phyloP scores from a whole-genome alignment of 2,329 filamentous ascomycete species.

The Aspergillus sclerotialis region DNA sequence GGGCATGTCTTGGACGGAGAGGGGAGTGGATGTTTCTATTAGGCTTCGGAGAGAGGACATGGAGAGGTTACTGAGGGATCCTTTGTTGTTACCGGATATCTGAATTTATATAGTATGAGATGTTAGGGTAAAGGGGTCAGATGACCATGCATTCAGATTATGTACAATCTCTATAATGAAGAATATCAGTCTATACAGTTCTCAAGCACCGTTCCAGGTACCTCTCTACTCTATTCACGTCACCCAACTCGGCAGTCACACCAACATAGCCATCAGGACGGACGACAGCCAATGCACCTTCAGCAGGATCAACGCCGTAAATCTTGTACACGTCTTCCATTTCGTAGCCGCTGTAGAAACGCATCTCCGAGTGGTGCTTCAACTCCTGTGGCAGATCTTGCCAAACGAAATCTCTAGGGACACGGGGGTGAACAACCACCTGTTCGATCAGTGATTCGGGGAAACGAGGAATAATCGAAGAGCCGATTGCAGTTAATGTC shows the following conservation, averaged over 20 bases:
- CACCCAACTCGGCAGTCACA: conserved; percentile 17
- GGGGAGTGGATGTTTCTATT: too few relatives aligned
- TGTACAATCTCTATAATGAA: too few relatives aligned
- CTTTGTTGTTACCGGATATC: too few relatives aligned
- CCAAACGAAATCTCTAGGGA: conserved; percentile 24
- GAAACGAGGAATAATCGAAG: conserved; percentile 16
- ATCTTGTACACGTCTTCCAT: conserved; percentile 29
- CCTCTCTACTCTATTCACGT: conserved; percentile 17
- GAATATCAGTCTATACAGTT: conserved; percentile 5
- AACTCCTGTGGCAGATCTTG: conserved; percentile 22
- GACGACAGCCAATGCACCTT: conserved; percentile 28
- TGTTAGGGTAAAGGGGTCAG: too few relatives aligned
- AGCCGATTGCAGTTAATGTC: conserved; percentile 16
- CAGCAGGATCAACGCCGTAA: conserved; percentile 25
- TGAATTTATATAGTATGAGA: too few relatives aligned
- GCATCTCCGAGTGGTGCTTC: conserved; percentile 30
- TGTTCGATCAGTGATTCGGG: conserved; percentile 24
- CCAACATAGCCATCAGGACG: conserved; percentile 36
- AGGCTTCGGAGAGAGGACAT: conserved; percentile 5
- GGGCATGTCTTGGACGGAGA: conserved; percentile 10
- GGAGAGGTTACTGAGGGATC: conserved; percentile 1
- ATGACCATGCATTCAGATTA: too few relatives aligned
- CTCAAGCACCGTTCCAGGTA: conserved; percentile 18
- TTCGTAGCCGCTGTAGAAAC: conserved; percentile 25
- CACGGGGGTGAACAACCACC: conserved; percentile 27